phyloP scores from a whole-genome alignment of 1,139 yeast genomes.

The Nematodospora anomalae region DNA sequence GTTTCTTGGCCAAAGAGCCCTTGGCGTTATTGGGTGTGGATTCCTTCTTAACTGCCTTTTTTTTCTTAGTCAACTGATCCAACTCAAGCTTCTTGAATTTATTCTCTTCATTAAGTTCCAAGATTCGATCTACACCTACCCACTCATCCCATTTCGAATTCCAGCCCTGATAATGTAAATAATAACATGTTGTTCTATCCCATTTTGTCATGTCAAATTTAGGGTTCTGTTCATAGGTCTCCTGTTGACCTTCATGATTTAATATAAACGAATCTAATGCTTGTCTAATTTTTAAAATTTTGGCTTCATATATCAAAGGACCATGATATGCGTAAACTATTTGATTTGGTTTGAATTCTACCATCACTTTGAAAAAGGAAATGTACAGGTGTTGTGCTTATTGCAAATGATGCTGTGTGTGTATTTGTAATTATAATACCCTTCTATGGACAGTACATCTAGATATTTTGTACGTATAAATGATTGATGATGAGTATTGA shows the following conservation, averaged over 20 bases:
- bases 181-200: slow-evolving; percentile 36
- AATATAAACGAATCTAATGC: slow-evolving; percentile 35
- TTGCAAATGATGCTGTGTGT: too few relatives aligned
- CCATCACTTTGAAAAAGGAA: too few relatives aligned
- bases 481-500: too few relatives aligned
- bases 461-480: too few relatives aligned
- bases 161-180: slow-evolving; percentile 94
- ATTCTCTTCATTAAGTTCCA: slow-evolving; percentile 71
- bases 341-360: slow-evolving; percentile 32
- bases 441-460: too few relatives aligned
- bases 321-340: slow-evolving; percentile 87
- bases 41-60: slow-evolving; percentile 14
- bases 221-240: slow-evolving; percentile 13
- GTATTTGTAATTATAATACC: too few relatives aligned
- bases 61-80: slow-evolving; percentile 38
- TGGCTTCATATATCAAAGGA: slow-evolving; percentile 87
- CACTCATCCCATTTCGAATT: slow-evolving; percentile 96
- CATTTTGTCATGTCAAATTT: slow-evolving; percentile 14
- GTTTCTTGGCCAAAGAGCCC: background rate
- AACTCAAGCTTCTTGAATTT: slow-evolving; percentile 67
- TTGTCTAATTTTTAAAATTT: slow-evolving; percentile 64
- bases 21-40: slow-evolving; percentile 4
- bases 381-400: too few relatives aligned
- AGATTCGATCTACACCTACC: slow-evolving; percentile 71
- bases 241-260: slow-evolving; percentile 13